These are phyloP conservation scores for Candida pini DNA, from an alignment of 805 yeast species.

Conservation along the genomic window DNA sequence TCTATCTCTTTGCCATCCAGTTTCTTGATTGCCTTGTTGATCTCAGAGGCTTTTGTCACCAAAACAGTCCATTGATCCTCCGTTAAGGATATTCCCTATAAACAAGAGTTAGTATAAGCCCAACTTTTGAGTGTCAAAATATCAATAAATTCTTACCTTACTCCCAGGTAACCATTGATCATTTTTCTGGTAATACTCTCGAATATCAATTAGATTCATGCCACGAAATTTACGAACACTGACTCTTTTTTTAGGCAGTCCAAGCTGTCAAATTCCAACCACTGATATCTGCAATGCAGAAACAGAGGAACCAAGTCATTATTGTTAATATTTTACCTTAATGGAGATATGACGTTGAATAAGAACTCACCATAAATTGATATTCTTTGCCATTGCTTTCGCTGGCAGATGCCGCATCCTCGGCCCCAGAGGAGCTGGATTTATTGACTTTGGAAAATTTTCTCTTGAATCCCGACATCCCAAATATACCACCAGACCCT, in stretches of 20 bases:
- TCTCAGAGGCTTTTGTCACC: conserved; percentile 39
- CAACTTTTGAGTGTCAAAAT: no score
- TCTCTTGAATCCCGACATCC: conserved; percentile 6
- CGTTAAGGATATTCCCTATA: conserved; percentile 52
- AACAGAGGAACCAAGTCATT: no score
- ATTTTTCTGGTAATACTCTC: conserved; percentile 70
- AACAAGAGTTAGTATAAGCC: no score
- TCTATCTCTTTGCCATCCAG: conserved; percentile 9
- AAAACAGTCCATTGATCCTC: conserved; percentile 49
- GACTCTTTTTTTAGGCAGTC: conserved; percentile 55
- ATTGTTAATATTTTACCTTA: no score
- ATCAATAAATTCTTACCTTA: conserved; percentile 46
- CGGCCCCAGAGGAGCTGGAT: neutral
- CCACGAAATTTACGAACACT: conserved; percentile 70
- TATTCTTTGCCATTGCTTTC: conserved; percentile 4
- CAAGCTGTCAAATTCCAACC: no score
- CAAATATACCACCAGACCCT: no score
- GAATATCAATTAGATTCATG: conserved; percentile 65
- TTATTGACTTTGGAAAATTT: conserved; percentile 3
- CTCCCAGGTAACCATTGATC: conserved; percentile 70
- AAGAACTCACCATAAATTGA: conserved; percentile 19
- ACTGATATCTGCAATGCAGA: no score
- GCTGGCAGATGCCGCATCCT: neutral
- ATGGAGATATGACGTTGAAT: no score
- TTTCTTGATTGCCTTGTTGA: conserved; percentile 42